Evolutionary conservation across 176 grass and related monocot species (phyloP).

Genomic region (Hordeum marinum): DNA sequence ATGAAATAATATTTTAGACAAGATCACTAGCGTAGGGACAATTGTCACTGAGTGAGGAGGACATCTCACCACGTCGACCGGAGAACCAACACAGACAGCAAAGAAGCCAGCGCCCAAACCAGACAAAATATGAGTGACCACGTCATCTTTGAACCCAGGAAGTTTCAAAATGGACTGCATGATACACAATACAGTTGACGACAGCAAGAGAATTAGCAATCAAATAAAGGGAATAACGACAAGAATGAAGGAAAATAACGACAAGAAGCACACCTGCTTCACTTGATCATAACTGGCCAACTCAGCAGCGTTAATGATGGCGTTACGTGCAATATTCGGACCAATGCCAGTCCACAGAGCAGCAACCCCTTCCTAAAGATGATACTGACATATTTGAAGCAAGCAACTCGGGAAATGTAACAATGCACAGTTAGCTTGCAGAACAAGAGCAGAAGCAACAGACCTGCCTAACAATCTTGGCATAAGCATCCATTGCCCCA

Average conservation of each 20-base stretch:
- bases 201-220: neutral
- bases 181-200: neutral
- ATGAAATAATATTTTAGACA: conserved; percentile 17
- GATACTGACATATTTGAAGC: neutral
- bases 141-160: conserved; percentile 90
- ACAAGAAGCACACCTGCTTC: conserved; percentile 50
- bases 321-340: conserved; percentile 80
- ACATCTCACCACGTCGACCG: conserved; percentile 82
- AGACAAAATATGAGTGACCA: conserved; percentile 79
- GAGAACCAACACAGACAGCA: conserved; percentile 94
- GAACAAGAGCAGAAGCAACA: neutral
- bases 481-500: conserved; percentile 74
- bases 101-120: conserved; percentile 93
- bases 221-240: neutral
- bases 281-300: conserved; percentile 97
- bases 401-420: neutral
- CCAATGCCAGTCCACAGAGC: conserved; percentile 77
- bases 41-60: neutral
- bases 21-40: neutral
- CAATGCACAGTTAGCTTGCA: neutral
- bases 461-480: conserved; percentile 73
- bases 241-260: neutral
- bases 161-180: conserved; percentile 83
- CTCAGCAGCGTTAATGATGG: conserved; percentile 91
- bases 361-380: conserved; percentile 65